Conservation (phyloP, 164 flowering plant species). For the Stephania cephalantha region DNA sequence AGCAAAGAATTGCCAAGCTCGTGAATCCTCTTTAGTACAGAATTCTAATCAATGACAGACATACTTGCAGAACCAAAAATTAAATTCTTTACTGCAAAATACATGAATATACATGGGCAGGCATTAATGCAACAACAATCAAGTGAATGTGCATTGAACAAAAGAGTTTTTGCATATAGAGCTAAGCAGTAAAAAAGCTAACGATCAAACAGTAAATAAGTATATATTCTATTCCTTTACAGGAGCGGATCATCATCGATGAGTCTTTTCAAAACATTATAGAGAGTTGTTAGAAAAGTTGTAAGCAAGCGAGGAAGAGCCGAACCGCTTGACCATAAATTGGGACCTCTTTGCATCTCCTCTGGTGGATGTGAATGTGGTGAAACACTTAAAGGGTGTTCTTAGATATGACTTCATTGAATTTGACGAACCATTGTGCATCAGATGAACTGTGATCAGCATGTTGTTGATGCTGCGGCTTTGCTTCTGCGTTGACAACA, state of each 20-base stretch:
- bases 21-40: neutral
- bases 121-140: neutral
- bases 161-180: neutral
- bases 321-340: neutral
- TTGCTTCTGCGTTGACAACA: constrained; percentile 20
- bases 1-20: neutral
- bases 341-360: neutral
- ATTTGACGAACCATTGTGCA: constrained; percentile 74
- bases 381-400: constrained; percentile 26
- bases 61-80: neutral
- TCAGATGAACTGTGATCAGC: constrained; percentile 43
- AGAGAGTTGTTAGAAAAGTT: neutral
- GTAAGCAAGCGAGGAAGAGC: neutral
- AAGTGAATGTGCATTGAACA: neutral
- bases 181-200: neutral
- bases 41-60: neutral
- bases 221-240: neutral
- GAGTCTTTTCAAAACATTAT: neutral
- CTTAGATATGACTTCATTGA: constrained; percentile 71
- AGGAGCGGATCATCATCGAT: neutral
- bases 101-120: neutral
- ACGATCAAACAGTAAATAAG: neutral
- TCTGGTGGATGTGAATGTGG: neutral
- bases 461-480: constrained; percentile 19
- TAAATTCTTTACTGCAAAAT: neutral